Evolutionary conservation across 2,329 filamentous ascomycete genomes (phyloP), one percentile per base, ranked within the genome.

Genomic region (Aureobasidium pullulans): DNA sequence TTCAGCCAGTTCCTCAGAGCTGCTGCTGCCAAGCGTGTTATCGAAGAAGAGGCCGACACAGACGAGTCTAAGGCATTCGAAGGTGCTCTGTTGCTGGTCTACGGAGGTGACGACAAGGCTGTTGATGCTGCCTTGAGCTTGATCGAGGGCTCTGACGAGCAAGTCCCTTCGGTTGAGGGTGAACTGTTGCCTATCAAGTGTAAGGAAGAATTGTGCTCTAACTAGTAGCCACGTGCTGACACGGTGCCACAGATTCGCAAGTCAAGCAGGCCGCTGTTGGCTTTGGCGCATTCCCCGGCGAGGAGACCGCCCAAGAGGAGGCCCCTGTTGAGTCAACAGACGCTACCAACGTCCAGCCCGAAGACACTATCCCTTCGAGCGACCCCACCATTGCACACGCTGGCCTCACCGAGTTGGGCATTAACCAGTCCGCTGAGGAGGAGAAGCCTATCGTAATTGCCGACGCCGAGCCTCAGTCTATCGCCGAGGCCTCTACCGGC

Each of bases 51-150:
- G 64, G 64, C 66, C 29, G 81, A 88, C 66, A 80, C 82, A 5
- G 88, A 91, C 60, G 88, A 93, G 76, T 90, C 86, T 73, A 84
- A 85, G 73, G 90, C 89, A 37, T 85, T 94, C 61, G 89, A 95
- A 75, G 89, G 89, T 56, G 85, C 90, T 36, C 79, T 95, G 60
- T 79, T 91, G 48, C 81, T 87, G 62, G 87, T 94, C 34, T 94
- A 95, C 73, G 84, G 84, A 47, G 90, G 89, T 48, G 88, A 93
- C 67, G 82, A 88, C 64, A 80, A 77, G 65, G 89, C 88, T 53
- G 88, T 94, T 28, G 77, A 82, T 57, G 84, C 87, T 60, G 90
- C 90, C 75, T 74, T 89, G 68, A 91, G 89, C 77, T 79, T 95
- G 60, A 87, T 91, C 59, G 80, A 89, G 61, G 89, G 88, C 36